Percentiles rank a stretch among this genome's conserved stretches.
These are phyloP conservation scores for Barnettozyma wickerhamii DNA, from an alignment of 805 yeast genomes.

Conservation along the genomic window DNA sequence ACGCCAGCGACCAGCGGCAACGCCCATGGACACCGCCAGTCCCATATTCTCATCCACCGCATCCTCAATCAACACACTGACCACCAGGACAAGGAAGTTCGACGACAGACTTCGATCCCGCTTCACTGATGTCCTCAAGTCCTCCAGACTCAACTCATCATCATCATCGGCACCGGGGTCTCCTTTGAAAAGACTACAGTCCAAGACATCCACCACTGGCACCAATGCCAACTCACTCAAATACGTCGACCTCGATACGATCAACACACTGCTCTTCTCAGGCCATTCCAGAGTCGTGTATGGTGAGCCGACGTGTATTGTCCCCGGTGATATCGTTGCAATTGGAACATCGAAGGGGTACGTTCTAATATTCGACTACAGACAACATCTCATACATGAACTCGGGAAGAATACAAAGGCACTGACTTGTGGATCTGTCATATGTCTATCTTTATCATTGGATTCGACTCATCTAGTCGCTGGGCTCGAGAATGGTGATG, in stretches of 20 bases:
- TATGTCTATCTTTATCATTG: slow-evolving; percentile 53
- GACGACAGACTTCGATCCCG: slow-evolving; percentile 6
- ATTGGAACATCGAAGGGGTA: slow-evolving; percentile 71
- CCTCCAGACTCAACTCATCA: not conserved
- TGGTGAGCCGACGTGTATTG: slow-evolving; percentile 49
- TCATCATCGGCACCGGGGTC: not conserved
- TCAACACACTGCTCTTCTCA: slow-evolving; percentile 34
- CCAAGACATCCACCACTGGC: not conserved
- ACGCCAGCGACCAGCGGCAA: not conserved
- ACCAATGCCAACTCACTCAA: slow-evolving; percentile 11
- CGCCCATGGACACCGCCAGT: slow-evolving; percentile 3
- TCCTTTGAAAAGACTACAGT: not conserved
- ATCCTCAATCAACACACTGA: slow-evolving; percentile 5
- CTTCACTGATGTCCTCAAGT: slow-evolving; percentile 3
- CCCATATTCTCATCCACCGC: slow-evolving; percentile 8
- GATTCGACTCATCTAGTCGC: slow-evolving; percentile 70
- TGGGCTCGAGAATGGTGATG: slow-evolving; percentile 62
- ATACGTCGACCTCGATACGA: slow-evolving; percentile 38
- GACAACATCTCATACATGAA: slow-evolving; percentile 50
- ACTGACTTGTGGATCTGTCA: slow-evolving; percentile 42
- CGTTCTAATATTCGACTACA: slow-evolving; percentile 62
- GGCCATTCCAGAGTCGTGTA: slow-evolving; percentile 30
- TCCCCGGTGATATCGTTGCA: slow-evolving; percentile 43
- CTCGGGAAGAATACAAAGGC: slow-evolving; percentile 31
- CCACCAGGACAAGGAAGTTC: slow-evolving; percentile 8